Percentiles rank a stretch among this genome's conserved stretches.
Conservation (phyloP, 148 eudicot species). For the Rhododendron ovatum region DNA sequence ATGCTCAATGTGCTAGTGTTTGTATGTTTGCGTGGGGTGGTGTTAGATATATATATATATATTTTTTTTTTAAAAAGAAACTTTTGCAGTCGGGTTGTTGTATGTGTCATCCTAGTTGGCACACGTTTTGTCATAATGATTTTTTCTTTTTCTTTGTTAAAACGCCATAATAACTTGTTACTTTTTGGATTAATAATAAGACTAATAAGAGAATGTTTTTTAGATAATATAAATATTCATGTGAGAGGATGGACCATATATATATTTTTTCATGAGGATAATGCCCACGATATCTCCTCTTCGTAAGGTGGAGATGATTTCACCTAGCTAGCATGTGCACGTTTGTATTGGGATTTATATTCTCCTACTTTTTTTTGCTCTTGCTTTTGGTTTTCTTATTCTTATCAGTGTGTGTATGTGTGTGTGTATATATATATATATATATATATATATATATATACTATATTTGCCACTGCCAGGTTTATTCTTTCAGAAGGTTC, state of each 20-base stretch:
- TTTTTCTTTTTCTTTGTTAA: neutral
- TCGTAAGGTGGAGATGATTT: neutral
- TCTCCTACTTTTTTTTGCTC: neutral
- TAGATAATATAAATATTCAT: neutral
- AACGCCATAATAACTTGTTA: neutral
- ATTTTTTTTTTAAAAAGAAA: no score
- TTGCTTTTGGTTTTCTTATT: neutral
- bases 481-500: slow-evolving; percentile 14
- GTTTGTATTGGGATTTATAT: slow-evolving; percentile 1
- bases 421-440: no score
- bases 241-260: neutral
- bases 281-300: neutral
- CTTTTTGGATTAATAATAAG: neutral
- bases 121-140: neutral
- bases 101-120: neutral
- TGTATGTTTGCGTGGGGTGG: no score
- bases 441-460: no score
- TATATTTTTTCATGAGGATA: neutral
- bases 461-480: slow-evolving; percentile 6
- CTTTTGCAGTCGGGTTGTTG: no score
- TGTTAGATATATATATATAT: no score
- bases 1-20: no score
- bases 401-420: no score
- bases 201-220: neutral
- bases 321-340: slow-evolving; percentile 7